A percentile compares a stretch with the other conserved stretches of the same genome.
phyloP scores from a whole-genome alignment of 345 rosid species.

The Rhizophora mangle region DNA sequence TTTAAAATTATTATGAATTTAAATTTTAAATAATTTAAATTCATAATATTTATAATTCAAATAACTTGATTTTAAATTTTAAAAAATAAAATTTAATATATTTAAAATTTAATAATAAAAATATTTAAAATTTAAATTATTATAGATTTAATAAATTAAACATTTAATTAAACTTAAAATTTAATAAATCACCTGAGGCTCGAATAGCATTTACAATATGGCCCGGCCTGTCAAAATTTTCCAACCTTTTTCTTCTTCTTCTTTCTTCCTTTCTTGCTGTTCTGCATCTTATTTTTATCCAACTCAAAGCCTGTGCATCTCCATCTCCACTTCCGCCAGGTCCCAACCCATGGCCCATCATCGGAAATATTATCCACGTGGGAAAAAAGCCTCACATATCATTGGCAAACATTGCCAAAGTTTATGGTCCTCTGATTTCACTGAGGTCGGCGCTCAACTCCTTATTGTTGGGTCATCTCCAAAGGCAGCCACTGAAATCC shows the following conservation, averaged over 20 bases:
- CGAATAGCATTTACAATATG: neutral
- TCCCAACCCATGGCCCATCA: slow-evolving; percentile 18
- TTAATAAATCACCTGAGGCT: neutral
- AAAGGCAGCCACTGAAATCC: slow-evolving; percentile 13
- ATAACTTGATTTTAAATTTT: no score
- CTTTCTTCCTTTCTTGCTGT: neutral
- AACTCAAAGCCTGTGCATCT: neutral
- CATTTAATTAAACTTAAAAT: no score
- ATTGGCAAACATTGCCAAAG: slow-evolving; percentile 10
- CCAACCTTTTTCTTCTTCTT: neutral
- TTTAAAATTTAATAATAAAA: no score
- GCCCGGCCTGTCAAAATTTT: no score
- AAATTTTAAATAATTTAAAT: no score
- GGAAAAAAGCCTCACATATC: slow-evolving; percentile 10
- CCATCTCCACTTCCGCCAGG: slow-evolving; percentile 6
- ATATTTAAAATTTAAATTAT: no score
- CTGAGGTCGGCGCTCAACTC: slow-evolving; percentile 12
- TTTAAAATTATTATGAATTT: no score
- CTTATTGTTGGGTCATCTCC: slow-evolving; percentile 18
- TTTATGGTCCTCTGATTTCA: slow-evolving; percentile 19
- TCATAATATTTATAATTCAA: no score
- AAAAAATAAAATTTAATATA: no score
- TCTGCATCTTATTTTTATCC: neutral
- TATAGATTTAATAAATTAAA: no score
- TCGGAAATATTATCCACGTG: slow-evolving; percentile 18